A percentile compares a stretch with the other conserved stretches of the same genome.
Conservation (phyloP, 768 basidiomycete species). For the Postia placenta region DNA sequence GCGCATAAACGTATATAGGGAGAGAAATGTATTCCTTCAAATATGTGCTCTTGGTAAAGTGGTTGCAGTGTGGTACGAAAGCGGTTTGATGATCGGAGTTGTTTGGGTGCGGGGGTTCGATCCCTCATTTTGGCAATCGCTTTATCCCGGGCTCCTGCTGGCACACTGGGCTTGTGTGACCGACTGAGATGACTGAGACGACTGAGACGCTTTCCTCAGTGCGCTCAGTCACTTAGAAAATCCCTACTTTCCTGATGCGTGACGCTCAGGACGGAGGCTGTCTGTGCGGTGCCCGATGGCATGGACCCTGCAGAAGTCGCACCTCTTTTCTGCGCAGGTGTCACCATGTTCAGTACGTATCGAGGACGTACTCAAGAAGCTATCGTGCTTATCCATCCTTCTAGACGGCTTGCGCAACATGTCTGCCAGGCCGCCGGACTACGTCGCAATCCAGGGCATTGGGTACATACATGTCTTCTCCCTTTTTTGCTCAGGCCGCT, state of each 20-base stretch:
- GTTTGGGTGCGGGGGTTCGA: too few species aligned
- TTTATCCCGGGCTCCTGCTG: too few species aligned
- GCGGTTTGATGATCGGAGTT: too few species aligned
- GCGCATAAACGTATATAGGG: background rate
- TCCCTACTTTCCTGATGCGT: constrained; percentile 25
- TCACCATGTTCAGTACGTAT: constrained; percentile 29
- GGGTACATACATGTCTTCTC: constrained; percentile 15
- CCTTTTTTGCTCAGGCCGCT: background rate
- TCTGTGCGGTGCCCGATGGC: constrained; percentile 19
- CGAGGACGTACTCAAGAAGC: too few species aligned
- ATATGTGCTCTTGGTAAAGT: background rate
- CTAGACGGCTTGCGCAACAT: constrained; percentile 20
- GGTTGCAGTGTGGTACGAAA: background rate
- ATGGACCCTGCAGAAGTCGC: constrained; percentile 23
- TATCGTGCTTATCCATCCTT: too few species aligned
- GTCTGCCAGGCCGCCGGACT: constrained; percentile 24
- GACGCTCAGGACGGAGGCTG: constrained; percentile 20
- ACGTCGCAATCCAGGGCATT: constrained; percentile 34
- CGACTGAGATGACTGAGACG: too few species aligned
- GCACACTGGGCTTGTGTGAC: too few species aligned
- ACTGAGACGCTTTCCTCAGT: too few species aligned
- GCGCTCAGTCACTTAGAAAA: too few species aligned
- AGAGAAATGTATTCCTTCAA: background rate
- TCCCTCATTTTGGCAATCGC: too few species aligned
- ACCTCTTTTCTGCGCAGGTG: constrained; percentile 29